A percentile compares a stretch with the other conserved stretches of the same genome.
These are phyloP conservation scores for Thelonectria discophora DNA, from an alignment of 2,329 filamentous ascomycete genomes.

Conservation along the genomic window DNA sequence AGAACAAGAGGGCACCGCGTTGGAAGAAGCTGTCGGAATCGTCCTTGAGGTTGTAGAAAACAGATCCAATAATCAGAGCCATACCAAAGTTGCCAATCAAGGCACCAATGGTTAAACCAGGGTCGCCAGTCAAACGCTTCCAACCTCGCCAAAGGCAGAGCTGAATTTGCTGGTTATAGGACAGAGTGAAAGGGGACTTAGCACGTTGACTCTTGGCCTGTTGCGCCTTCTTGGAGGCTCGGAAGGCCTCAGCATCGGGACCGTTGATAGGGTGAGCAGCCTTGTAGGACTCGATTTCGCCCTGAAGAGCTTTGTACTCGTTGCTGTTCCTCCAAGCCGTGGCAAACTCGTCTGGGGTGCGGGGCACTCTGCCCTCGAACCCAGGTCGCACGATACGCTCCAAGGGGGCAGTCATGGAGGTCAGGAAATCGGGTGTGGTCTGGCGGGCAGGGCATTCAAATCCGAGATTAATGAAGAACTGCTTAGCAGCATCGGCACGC, in stretches of 20 bases:
- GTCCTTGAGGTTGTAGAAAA: slow-evolving; percentile 79
- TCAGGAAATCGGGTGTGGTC: slow-evolving; percentile 77
- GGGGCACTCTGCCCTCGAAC: slow-evolving; percentile 64
- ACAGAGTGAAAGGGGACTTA: slow-evolving; percentile 85
- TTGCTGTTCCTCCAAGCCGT: slow-evolving; percentile 64
- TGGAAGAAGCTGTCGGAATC: slow-evolving; percentile 79
- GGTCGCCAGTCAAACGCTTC: slow-evolving; percentile 78
- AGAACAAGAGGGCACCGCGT: slow-evolving; percentile 84
- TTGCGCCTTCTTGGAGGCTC: slow-evolving; percentile 61
- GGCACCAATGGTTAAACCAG: slow-evolving; percentile 74
- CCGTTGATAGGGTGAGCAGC: slow-evolving; percentile 61
- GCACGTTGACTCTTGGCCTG: slow-evolving; percentile 68
- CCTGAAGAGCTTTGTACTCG: slow-evolving; percentile 60
- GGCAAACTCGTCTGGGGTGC: slow-evolving; percentile 70
- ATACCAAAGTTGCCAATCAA: slow-evolving; percentile 78
- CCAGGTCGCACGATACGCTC: slow-evolving; percentile 66
- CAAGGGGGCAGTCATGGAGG: slow-evolving; percentile 70
- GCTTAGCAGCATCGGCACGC: slow-evolving; percentile 64
- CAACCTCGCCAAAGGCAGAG: slow-evolving; percentile 86
- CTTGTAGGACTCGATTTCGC: slow-evolving; percentile 66
- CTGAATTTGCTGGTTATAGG: slow-evolving; percentile 76
- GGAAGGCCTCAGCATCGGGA: slow-evolving; percentile 65
- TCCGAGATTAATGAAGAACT: slow-evolving; percentile 73
- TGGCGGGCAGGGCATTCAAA: slow-evolving; percentile 73
- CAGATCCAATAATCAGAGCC: slow-evolving; percentile 79